Conservation (phyloP, 169 alveolate genomes). For the Plasmodium coatneyi region DNA sequence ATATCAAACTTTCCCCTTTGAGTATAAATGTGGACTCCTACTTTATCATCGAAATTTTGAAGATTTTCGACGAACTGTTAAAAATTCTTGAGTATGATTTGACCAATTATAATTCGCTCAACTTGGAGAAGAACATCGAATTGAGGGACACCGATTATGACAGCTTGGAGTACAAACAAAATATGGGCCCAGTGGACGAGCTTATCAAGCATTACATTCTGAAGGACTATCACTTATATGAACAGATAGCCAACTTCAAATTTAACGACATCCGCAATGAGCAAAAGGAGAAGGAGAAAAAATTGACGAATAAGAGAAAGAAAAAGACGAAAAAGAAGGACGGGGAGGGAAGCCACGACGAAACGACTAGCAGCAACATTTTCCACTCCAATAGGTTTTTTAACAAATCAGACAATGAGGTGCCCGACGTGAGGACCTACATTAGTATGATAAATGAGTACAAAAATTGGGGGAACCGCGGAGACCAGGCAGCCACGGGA, state of each 20-base stretch:
- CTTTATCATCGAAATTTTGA: constrained; percentile 70
- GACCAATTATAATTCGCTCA: constrained; percentile 63
- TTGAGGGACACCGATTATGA: constrained; percentile 52
- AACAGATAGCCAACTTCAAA: constrained; percentile 53
- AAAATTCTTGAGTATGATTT: constrained; percentile 67
- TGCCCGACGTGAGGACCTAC: constrained; percentile 5
- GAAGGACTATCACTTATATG: constrained; percentile 70
- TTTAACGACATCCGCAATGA: neutral
- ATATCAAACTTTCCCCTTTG: constrained; percentile 56
- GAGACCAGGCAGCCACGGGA: neutral
- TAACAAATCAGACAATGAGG: neutral
- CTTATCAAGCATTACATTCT: constrained; percentile 38
- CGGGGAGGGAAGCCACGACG: neutral
- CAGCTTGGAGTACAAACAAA: constrained; percentile 57
- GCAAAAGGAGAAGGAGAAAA: neutral
- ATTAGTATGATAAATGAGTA: constrained; percentile 24
- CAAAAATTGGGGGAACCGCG: constrained; percentile 2
- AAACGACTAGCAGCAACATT: neutral
- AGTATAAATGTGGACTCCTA: constrained; percentile 71
- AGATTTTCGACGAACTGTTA: constrained; percentile 57
- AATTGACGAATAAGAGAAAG: neutral
- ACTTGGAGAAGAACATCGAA: constrained; percentile 72
- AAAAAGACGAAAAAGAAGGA: neutral
- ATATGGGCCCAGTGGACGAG: constrained; percentile 68
- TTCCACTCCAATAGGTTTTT: neutral